These are phyloP conservation scores for Penicillium expansum DNA, from an alignment of 2,329 filamentous ascomycete genomes.

Conservation along the genomic window DNA sequence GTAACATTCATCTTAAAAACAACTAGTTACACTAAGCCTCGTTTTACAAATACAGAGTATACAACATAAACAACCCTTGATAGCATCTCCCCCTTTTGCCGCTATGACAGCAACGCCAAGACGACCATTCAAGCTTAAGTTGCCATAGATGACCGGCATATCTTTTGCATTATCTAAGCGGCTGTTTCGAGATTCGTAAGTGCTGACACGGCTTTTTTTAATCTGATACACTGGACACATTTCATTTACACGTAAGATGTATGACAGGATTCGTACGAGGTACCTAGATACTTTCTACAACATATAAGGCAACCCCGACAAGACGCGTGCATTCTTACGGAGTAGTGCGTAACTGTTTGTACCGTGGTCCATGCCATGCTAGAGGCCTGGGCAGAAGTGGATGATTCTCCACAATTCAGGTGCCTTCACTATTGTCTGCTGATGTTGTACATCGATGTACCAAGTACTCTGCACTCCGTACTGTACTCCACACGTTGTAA, in stretches of 20 bases:
- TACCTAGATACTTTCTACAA: not conserved
- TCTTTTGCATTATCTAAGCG: not conserved
- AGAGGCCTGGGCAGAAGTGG: not conserved
- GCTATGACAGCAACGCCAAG: constrained; percentile 18
- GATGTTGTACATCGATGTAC: not conserved
- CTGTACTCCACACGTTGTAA: not conserved
- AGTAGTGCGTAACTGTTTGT: not conserved
- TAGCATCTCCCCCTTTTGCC: not conserved
- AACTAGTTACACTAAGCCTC: no score
- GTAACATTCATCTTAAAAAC: not conserved
- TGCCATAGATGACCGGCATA: not conserved
- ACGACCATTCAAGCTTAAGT: constrained; percentile 15
- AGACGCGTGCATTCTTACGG: not conserved
- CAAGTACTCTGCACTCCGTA: not conserved
- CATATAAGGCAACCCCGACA: not conserved
- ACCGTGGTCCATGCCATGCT: not conserved
- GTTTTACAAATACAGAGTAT: no score
- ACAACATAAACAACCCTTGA: no score
- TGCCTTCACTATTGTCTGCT: not conserved
- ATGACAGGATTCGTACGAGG: not conserved
- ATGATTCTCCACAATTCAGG: constrained; percentile 3
- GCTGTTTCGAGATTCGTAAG: constrained; percentile 2
- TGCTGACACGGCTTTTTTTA: not conserved
- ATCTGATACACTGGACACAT: not conserved
- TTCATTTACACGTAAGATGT: not conserved